Evolutionary conservation across 108 stramenopile genomes (phyloP), one percentile per base, ranked within the genome.

Genomic region (Nitzschia putrida): DNA sequence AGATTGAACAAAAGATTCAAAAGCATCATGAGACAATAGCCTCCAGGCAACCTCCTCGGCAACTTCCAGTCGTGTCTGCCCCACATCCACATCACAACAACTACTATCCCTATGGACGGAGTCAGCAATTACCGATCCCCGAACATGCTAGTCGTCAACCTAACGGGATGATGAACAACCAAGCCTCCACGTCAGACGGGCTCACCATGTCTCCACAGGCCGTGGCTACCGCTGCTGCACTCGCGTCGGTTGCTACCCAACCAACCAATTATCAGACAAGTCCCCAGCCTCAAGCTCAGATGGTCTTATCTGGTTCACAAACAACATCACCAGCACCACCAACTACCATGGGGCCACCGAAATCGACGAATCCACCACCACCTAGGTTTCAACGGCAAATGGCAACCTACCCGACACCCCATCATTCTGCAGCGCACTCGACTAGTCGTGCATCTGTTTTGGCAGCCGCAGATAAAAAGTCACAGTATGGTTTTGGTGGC

Each of bases 401-500:
- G 16, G 69, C 53, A 23, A 75, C 50, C 45, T 53, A 49, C 51
- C 67, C 47, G 16, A 41, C 79, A 3, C 66, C 75, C 22, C 45
- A 64, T 3, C 81, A 87, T 68, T 61, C 74, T 23, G 79, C 65
- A 11, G 75, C 79, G 2, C 74, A 82, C 45, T 54, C 76, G 26
- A 73, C 57, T 23, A 72, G 64, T 49, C 80, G 83, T 51, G 80
- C 82, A 49, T 80, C 80, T 34, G 71, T 83, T n/a, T 66, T 76
- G 25, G 75, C 75, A 29, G 75, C 75, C 7, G 53, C 75, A 7
- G 77, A 65, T 1, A 69, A 85, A 70, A 80, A 88, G 68, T 85
- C 84, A 7, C 73, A 89, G 43, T 89, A 88, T 55, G 91, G 91
- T 9, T 92, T 89, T 71, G 91, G 91, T 6, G 73, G 69, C 6